Evolutionary conservation across 2,329 filamentous ascomycete genomes (phyloP).

Genomic region (Pezicula radicicola): DNA sequence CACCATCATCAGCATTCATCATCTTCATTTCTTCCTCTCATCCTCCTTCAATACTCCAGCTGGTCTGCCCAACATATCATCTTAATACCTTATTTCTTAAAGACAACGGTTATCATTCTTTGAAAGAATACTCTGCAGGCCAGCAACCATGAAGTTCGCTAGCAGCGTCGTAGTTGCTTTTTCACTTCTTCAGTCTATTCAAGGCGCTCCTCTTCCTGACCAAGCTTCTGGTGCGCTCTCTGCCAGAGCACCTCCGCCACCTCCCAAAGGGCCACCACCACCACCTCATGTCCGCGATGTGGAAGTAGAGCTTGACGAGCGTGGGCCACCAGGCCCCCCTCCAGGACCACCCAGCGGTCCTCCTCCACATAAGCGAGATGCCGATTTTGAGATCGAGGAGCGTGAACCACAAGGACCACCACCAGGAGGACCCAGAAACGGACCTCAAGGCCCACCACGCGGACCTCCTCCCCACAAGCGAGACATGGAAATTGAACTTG

Average conservation of each 20-base stretch:
- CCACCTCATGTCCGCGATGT: not conserved
- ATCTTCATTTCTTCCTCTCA: not conserved
- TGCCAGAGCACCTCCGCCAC: not conserved
- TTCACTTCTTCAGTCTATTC: not conserved
- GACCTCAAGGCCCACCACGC: no score
- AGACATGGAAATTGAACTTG: no score
- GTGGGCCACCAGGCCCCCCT: not conserved
- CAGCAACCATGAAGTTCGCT: not conserved
- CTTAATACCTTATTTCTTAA: not conserved
- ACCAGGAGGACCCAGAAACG: no score
- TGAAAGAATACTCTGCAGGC: not conserved
- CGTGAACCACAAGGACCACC: not conserved
- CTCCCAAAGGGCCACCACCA: not conserved
- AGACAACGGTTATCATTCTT: not conserved
- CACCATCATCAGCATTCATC: not conserved
- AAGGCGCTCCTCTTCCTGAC: not conserved
- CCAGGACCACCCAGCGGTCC: not conserved
- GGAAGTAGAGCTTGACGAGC: not conserved
- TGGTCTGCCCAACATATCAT: not conserved
- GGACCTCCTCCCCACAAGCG: no score
- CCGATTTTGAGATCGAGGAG: not conserved
- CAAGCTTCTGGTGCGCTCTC: not conserved
- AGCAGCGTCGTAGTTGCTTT: not conserved
- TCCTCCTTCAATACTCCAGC: not conserved
- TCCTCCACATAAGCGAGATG: not conserved